Evolutionary conservation across 495 filamentous ascomycete genomes (phyloP).

Genomic region (Hyaloscypha variabilis): DNA sequence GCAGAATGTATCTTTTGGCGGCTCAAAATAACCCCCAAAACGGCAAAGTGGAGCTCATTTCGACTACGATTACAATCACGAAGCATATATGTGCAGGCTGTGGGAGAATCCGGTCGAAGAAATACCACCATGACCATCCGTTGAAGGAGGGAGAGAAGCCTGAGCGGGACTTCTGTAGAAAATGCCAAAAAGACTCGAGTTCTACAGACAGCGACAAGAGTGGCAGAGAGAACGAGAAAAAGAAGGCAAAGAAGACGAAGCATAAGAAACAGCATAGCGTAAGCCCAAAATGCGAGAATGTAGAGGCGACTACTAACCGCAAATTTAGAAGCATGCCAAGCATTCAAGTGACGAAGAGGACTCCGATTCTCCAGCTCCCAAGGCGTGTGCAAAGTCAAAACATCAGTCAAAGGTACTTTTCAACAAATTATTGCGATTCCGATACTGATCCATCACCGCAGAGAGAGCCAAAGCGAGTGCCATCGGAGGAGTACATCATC

Average conservation of each 20-base stretch:
- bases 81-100: conserved; percentile 38
- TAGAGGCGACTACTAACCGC: not conserved
- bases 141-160: conserved; percentile 30
- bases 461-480: not conserved
- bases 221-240: conserved; percentile 9
- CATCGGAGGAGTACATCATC: conserved; percentile 6
- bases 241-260: conserved; percentile 14
- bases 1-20: not conserved
- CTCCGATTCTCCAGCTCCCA: conserved; percentile 2
- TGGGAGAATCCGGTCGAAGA: conserved; percentile 31
- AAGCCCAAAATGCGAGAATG: not conserved
- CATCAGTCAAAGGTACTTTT: not conserved
- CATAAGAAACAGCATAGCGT: conserved; percentile 6
- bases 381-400: conserved; percentile 9
- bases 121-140: conserved; percentile 34
- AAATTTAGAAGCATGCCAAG: not conserved
- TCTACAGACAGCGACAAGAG: conserved; percentile 16
- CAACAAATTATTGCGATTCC: not conserved
- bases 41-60: not conserved
- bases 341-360: conserved; percentile 8
- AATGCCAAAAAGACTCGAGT: conserved; percentile 32
- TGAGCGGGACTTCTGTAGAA: conserved; percentile 33
- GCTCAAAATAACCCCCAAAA: not conserved
- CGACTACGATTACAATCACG: conserved; percentile 25
- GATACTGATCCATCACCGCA: not conserved